Conservation (phyloP, 257 asterid genomes). For the Ehretia macrophylla region DNA sequence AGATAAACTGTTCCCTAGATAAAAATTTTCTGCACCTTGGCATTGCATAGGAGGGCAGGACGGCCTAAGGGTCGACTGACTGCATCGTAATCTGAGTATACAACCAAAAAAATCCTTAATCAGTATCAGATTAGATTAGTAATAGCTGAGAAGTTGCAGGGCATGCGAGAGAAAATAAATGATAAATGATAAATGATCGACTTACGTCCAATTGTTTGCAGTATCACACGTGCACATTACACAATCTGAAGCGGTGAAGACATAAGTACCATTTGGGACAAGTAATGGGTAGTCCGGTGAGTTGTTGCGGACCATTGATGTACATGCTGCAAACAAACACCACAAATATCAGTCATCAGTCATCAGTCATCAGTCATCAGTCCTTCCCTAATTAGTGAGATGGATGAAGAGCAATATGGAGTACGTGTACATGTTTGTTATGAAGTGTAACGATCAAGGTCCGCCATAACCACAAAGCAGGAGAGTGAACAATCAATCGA, state of each 20-base stretch:
- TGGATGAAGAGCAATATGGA: constrained; percentile 5
- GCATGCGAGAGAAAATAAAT: not conserved
- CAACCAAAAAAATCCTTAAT: not conserved
- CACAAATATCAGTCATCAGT: too few species aligned
- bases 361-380: too few species aligned
- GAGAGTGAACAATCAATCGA: too few species aligned
- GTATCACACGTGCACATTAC: constrained; percentile 69
- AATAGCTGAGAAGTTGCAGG: not conserved
- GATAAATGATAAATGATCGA: not conserved
- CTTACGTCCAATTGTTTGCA: constrained; percentile 65
- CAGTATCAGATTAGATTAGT: not conserved
- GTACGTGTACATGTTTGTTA: too few species aligned
- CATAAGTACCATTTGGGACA: constrained; percentile 55
- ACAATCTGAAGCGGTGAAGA: constrained; percentile 64
- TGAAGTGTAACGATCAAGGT: too few species aligned
- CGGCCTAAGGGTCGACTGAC: constrained; percentile 40
- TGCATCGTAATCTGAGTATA: constrained; percentile 61
- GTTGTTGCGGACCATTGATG: constrained; percentile 40
- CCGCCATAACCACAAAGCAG: too few species aligned
- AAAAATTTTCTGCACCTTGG: constrained; percentile 28
- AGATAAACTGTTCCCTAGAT: constrained; percentile 47
- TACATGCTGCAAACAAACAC: constrained; percentile 58
- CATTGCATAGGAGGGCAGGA: constrained; percentile 54
- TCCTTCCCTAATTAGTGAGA: too few species aligned
- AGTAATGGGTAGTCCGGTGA: constrained; percentile 73